Percentiles rank a stretch among this genome's conserved stretches.
These are phyloP conservation scores for Oehlia diaphana DNA, from an alignment of 192 early-diverging fungal species.

Conservation along the genomic window DNA sequence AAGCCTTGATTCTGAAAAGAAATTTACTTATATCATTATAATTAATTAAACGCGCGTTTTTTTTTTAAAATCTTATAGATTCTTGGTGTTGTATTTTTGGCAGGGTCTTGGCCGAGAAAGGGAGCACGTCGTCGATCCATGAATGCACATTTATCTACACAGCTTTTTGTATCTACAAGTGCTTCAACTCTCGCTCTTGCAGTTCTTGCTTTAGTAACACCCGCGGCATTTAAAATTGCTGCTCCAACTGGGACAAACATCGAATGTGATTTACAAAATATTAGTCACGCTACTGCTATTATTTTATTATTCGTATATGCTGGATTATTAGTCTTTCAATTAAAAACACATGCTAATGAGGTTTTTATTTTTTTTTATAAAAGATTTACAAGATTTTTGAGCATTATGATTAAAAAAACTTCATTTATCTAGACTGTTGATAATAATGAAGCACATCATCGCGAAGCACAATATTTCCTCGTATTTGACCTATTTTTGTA, in stretches of 20 bases:
- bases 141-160: constrained; percentile 13
- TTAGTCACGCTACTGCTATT: constrained; percentile 63
- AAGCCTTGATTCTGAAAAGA: too few species aligned
- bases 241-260: constrained; percentile 35
- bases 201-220: constrained; percentile 58
- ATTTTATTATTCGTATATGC: constrained; percentile 64
- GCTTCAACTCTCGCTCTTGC: constrained; percentile 59
- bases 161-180: constrained; percentile 56
- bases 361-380: neutral
- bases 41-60: neutral
- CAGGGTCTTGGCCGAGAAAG: constrained; percentile 66
- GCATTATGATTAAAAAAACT: neutral
- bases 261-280: constrained; percentile 50
- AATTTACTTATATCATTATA: too few species aligned
- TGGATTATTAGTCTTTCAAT: constrained; percentile 74
- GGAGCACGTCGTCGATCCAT: constrained; percentile 40
- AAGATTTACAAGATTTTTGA: too few species aligned
- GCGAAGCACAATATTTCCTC: constrained; percentile 23
- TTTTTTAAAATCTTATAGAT: constrained; percentile 23
- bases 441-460: neutral
- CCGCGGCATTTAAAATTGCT: constrained; percentile 60
- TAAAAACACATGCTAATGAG: constrained; percentile 70
- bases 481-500: constrained; percentile 28
- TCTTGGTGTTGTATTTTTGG: constrained; percentile 77
- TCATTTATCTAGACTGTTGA: neutral